Percentiles rank a stretch among this genome's conserved stretches.
These are phyloP conservation scores for Pseudogymnoascus sp. DNA, from an alignment of 2,329 filamentous ascomycete species.

Conservation along the genomic window DNA sequence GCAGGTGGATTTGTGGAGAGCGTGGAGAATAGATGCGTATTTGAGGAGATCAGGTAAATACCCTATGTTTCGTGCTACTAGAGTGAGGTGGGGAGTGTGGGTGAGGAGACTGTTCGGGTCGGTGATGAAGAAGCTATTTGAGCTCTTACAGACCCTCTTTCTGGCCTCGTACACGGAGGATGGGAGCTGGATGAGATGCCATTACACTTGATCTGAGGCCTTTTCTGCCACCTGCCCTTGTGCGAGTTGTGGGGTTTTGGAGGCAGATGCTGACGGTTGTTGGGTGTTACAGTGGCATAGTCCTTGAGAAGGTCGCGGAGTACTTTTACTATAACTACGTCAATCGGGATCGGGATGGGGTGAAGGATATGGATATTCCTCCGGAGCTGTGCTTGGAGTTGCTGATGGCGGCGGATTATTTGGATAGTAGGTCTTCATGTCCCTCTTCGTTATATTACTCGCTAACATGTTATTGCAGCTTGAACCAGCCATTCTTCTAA, in stretches of 20 bases:
- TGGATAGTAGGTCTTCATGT: constrained; percentile 46
- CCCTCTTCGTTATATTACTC: neutral
- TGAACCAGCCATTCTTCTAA: constrained; percentile 11
- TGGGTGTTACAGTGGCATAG: constrained; percentile 46
- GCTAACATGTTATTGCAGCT: constrained; percentile 7
- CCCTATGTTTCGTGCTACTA: neutral
- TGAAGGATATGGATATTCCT: constrained; percentile 73
- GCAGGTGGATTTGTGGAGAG: constrained; percentile 58
- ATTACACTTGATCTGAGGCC: constrained; percentile 59
- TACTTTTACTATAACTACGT: constrained; percentile 79
- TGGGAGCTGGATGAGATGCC: constrained; percentile 29
- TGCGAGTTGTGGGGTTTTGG: constrained; percentile 6
- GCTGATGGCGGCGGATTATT: constrained; percentile 67
- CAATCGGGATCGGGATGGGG: constrained; percentile 59
- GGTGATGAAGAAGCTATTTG: constrained; percentile 14
- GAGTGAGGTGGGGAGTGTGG: neutral
- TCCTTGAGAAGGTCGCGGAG: constrained; percentile 73
- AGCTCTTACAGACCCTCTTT: constrained; percentile 27
- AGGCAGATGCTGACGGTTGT: constrained; percentile 12
- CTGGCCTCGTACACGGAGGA: constrained; percentile 13
- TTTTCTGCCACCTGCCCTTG: constrained; percentile 13
- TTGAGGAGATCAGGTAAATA: constrained; percentile 64
- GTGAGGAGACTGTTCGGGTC: constrained; percentile 1
- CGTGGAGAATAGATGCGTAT: constrained; percentile 52
- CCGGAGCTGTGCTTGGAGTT: constrained; percentile 71